Evolutionary conservation across 2,329 filamentous ascomycete genomes (phyloP), one percentile per base, ranked within the genome.

Genomic region (Pyrenochaeta sp.): DNA sequence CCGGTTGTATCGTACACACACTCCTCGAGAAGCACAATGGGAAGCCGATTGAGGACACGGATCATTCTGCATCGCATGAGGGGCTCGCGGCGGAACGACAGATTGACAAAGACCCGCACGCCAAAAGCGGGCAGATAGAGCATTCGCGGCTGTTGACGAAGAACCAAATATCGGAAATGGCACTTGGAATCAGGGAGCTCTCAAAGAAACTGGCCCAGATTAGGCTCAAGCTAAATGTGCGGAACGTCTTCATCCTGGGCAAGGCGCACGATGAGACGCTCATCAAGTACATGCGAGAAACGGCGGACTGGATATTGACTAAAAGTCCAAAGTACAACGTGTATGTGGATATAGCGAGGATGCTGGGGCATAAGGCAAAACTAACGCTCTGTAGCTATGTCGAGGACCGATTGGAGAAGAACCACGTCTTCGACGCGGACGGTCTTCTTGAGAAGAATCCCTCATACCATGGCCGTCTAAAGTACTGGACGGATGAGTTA

Each of bases 111-210:
- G 72, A 79, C 47, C 73, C 73, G 0, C 70, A 75, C 15, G 65
- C 68, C 7, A 59, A 72, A 19, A 71, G 72, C 13, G 73, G 80
- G 1, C 67, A 75, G 50, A 69, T 72, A 24, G 80, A 83, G 19
- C 82, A 88, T 55, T 89, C 87, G 58, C 86, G 94, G n/a, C 86
- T 97, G 49, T 83, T 98, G 66, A 97, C 93, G 1, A 98, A 98
- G 81, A 93, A 91, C 76, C 92, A 99, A 78, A 84, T 99, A 42
- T 93, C 91, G 13, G 95, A 98, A 70, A 98, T 99, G 94, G 93
- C 94, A 0, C 93, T 94, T 88, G 93, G 94, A 27, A 95, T 98
- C 56, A 85, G 95, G 47, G 92, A 97, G 78, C 82, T 99, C 57
- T 94, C 91, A 30, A 91, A 96, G 72, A 90, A 91, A 59, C 80